phyloP scores from a whole-genome alignment of 306 rosid species.

The Quercus parvula region DNA sequence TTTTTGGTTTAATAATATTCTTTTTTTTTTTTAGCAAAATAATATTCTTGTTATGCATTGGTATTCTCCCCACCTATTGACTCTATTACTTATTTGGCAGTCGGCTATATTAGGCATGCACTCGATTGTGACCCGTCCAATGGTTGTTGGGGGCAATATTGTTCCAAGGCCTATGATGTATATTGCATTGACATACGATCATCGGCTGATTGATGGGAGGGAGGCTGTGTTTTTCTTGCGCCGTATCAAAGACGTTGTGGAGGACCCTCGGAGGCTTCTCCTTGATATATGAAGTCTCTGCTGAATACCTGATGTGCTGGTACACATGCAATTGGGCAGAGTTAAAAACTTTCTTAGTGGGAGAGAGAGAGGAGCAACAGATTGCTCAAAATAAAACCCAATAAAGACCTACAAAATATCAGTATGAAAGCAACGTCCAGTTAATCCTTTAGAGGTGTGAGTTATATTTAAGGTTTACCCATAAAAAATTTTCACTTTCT shows the following conservation, averaged over 20 bases:
- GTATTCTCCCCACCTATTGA: neutral
- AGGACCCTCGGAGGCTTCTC: constrained; percentile 56
- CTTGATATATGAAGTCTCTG: constrained; percentile 33
- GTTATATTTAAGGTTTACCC: no score
- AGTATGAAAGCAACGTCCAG: no score
- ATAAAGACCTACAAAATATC: no score
- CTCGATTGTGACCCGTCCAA: constrained; percentile 46
- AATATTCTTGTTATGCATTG: neutral
- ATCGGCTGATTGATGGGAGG: constrained; percentile 48
- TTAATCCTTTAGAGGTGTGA: no score
- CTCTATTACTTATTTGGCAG: constrained; percentile 15
- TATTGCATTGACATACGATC: constrained; percentile 49
- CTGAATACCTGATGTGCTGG: constrained; percentile 1
- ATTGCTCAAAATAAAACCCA: no score
- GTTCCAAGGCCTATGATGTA: constrained; percentile 55
- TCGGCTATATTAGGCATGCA: constrained; percentile 56
- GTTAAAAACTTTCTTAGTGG: no score
- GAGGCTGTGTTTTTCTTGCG: constrained; percentile 55
- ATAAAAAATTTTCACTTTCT: no score
- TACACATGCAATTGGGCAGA: neutral
- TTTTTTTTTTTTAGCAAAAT: no score
- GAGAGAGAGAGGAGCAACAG: no score
- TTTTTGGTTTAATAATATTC: no score
- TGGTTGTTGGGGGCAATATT: constrained; percentile 45
- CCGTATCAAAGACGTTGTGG: constrained; percentile 46